A percentile compares a stretch with the other conserved stretches of the same genome.
Evolutionary conservation across 2,329 filamentous ascomycete species (phyloP).

Genomic region (Calonectria pseudoreteaudii): DNA sequence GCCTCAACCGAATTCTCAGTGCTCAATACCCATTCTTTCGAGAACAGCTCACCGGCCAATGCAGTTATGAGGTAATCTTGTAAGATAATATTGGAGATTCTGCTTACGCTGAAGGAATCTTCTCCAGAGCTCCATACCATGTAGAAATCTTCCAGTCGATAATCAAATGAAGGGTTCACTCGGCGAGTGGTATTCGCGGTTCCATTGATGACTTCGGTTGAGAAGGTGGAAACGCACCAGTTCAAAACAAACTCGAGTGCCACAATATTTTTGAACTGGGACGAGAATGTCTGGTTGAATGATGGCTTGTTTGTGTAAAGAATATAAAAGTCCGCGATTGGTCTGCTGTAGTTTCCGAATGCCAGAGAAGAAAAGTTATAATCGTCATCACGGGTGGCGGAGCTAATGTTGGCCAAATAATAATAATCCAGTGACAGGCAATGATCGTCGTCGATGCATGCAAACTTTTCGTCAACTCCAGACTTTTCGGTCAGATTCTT

Average conservation of each 20-base stretch:
- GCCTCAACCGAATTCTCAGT: neutral
- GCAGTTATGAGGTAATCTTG: neutral
- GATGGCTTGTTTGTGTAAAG: neutral
- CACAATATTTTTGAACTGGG: neutral
- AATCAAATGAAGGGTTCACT: neutral
- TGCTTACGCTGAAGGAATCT: neutral
- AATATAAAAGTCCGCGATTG: neutral
- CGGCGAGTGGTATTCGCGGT: neutral
- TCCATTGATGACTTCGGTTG: neutral
- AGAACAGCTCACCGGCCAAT: neutral
- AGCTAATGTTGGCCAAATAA: neutral
- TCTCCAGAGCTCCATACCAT: neutral
- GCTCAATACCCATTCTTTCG: neutral
- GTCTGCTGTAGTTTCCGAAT: neutral
- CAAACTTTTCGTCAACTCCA: neutral
- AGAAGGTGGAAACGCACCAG: neutral
- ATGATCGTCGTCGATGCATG: neutral
- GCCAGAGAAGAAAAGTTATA: neutral
- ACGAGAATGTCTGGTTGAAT: neutral
- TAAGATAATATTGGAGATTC: neutral
- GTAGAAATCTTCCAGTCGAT: rapidly evolving
- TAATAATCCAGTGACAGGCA: neutral
- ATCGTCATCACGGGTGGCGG: neutral
- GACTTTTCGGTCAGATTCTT: neutral
- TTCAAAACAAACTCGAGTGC: neutral